Base-by-base conservation (phyloP, 2,329 filamentous ascomycete species). In the Botrytis sinoallii region DNA sequence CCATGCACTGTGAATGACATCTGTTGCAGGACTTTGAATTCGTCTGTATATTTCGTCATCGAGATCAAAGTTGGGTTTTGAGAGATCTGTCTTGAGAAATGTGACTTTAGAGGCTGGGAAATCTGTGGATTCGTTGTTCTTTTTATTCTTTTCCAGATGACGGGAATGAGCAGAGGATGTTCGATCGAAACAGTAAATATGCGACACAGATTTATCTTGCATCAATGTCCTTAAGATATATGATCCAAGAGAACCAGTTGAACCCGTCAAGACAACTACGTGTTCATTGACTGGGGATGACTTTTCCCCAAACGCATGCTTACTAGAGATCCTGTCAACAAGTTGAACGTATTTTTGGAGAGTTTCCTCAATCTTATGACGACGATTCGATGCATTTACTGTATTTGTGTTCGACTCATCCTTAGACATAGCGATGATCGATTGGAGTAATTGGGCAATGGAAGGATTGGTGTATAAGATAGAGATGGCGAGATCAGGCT, bases 71-170 rank as follows among this genome's bases (percentile, higher is more conserved):
- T 83, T 79, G 16, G 84, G 81, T 18, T 44, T 20, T 0, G 84
- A 83, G 20, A 85, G 82, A 75, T 90, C 86, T 1, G 83, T 84
- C 42, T 85, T 83, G 5, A 86, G 77, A 57, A 89, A 87, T 61
- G 85, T 83, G 12, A 85, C 81, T 79, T 84, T 85, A 20, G 40
- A 35, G 8, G 16, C 2, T 42, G 71, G 55, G 22, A 73, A 70
- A 32, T 68, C 22, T 0, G 22, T 63, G 32, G 42, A 16, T 65
- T 55, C 55, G 44, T 55, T 42, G n/a, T 18, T 29, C 16, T 44
- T 32, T 29, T 71, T 35, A 18, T 81, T 79, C 29, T 64, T 73
- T 44, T 71, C 52, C 12, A 59, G 10, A 61, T 75, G 76, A 20
- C 70, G 55, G 12, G 40, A 59, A 35, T 73, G 42, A 4, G 68